Conservation (phyloP, 1,139 yeast genomes). For the Tardiomyces depauwii region DNA sequence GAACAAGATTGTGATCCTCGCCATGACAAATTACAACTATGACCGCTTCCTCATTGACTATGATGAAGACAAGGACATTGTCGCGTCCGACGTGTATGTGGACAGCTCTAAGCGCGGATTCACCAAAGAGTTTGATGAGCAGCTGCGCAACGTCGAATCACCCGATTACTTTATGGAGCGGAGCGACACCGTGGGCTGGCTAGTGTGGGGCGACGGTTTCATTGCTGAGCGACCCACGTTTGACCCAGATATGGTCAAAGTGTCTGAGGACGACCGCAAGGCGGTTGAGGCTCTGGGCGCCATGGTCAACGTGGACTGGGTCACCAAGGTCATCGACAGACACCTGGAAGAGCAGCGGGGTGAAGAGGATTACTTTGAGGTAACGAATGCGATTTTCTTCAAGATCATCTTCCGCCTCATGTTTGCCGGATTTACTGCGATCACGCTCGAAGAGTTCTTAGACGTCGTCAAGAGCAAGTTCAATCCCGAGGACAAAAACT, state of each 20-base stretch:
- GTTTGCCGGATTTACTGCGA: conserved; percentile 12
- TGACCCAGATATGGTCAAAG: conserved; percentile 22
- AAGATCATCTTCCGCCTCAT: conserved; percentile 15
- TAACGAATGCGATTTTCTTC: conserved; percentile 16
- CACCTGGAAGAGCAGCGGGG: conserved; percentile 25
- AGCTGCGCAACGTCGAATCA: not conserved
- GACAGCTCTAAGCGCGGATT: conserved; percentile 34
- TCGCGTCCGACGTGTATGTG: conserved; percentile 31
- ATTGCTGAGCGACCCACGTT: conserved; percentile 33
- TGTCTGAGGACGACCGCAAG: conserved; percentile 30
- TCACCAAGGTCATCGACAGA: conserved; percentile 38
- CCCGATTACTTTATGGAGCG: not conserved
- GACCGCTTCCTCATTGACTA: conserved; percentile 12
- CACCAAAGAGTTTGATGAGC: conserved; percentile 29
- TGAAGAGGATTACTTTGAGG: conserved; percentile 25
- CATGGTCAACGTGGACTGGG: conserved; percentile 46
- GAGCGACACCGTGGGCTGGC: conserved; percentile 43
- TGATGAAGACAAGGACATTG: conserved; percentile 30
- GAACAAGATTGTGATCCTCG: conserved; percentile 41
- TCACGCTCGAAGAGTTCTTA: conserved; percentile 15
- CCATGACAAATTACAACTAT: conserved; percentile 44
- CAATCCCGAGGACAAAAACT: conserved; percentile 23
- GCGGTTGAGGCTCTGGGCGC: conserved; percentile 37
- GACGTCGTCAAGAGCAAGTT: conserved; percentile 11
- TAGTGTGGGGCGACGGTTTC: conserved; percentile 62